A percentile compares a stretch with the other conserved stretches of the same genome.
Evolutionary conservation across 2,329 filamentous ascomycete species (phyloP).

Genomic region (Sporothrix curviconia): DNA sequence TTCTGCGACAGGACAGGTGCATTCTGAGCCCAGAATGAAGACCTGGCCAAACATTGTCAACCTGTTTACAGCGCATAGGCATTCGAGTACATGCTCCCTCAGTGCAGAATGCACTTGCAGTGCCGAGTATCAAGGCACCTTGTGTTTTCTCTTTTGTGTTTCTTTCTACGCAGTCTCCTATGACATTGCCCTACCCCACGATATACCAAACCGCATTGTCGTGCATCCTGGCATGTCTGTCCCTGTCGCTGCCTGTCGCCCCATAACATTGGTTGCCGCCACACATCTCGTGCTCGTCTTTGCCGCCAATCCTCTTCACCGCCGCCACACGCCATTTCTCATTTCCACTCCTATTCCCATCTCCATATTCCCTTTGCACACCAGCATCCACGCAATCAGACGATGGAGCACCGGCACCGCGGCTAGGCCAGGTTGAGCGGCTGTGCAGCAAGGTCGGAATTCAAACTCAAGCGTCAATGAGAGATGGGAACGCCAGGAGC

Average conservation of each 20-base stretch:
- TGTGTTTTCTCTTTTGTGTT: too few species aligned
- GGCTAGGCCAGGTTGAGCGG: not conserved
- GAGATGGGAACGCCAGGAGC: not conserved
- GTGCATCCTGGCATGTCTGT: too few species aligned
- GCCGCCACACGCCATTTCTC: conserved; percentile 3
- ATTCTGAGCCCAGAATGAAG: not conserved
- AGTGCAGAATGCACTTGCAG: not conserved
- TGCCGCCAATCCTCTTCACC: not conserved
- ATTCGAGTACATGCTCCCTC: not conserved
- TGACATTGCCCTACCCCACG: too few species aligned
- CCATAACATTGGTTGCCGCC: too few species aligned
- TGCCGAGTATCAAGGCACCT: not conserved
- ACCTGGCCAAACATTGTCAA: not conserved
- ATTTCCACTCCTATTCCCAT: not conserved
- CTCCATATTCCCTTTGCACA: too few species aligned
- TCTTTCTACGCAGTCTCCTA: too few species aligned
- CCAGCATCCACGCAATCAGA: too few species aligned
- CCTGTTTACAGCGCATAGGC: not conserved
- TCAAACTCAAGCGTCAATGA: not conserved
- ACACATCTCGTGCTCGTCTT: too few species aligned
- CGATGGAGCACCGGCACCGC: not conserved
- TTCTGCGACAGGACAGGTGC: too few species aligned
- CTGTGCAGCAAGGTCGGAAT: not conserved
- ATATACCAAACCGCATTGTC: too few species aligned
- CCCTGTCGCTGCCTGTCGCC: too few species aligned